Evolutionary conservation across 75 land plant genomes (phyloP).

Genomic region (Cunninghamia lanceolata): DNA sequence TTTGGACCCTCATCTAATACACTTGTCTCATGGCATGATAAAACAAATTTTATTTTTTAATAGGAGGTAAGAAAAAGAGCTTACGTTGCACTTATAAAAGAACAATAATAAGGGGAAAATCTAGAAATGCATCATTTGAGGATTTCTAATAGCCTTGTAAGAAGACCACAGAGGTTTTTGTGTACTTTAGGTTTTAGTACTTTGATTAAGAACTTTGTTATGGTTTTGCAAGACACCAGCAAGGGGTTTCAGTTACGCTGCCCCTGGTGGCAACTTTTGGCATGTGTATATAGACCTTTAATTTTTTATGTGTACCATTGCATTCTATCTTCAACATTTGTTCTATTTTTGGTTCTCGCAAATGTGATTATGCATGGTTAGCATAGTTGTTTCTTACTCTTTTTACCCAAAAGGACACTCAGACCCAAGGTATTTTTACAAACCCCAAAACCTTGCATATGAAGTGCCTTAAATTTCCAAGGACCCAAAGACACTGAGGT

Average conservation of each 20-base stretch:
- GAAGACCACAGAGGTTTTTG: neutral
- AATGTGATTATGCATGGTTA: neutral
- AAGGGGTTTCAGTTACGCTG: neutral
- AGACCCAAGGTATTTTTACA: neutral
- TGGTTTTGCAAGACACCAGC: neutral
- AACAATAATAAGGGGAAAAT: neutral
- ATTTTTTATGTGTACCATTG: too few relatives aligned
- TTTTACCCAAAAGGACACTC: neutral
- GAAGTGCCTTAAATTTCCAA: neutral
- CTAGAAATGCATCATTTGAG: neutral
- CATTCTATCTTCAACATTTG: neutral
- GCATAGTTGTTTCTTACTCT: neutral
- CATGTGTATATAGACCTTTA: neutral
- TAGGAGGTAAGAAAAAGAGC: neutral
- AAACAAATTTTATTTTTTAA: too few relatives aligned
- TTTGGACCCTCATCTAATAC: neutral
- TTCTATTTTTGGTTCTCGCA: neutral
- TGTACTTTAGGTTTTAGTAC: neutral
- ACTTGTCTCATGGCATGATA: neutral
- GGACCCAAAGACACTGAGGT: neutral
- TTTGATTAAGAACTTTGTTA: neutral
- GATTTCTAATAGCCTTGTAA: neutral
- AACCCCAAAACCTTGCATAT: neutral
- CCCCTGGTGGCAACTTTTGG: neutral
- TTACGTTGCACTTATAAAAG: neutral